phyloP scores from a whole-genome alignment of 2,329 filamentous ascomycete species.

The Penicillium sp. region DNA sequence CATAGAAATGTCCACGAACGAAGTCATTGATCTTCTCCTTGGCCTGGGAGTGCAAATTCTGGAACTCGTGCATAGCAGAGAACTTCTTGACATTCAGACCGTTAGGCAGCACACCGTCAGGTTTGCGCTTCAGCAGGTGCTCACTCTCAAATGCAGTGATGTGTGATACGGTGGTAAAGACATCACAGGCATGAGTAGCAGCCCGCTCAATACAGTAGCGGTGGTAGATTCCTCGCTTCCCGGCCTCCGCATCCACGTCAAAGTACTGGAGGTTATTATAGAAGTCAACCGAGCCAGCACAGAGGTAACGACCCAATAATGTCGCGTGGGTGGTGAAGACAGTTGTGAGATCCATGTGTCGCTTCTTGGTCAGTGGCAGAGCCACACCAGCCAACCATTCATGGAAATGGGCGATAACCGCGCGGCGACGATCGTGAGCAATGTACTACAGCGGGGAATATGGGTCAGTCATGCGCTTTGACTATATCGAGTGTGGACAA shows the following conservation, averaged over 20 bases:
- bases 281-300: slow-evolving; percentile 95
- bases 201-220: slow-evolving; percentile 96
- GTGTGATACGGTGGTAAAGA: slow-evolving; percentile 98
- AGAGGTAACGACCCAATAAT: slow-evolving; percentile 90
- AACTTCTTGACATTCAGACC: slow-evolving; percentile 98
- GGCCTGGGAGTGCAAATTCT: slow-evolving; percentile 92
- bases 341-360: slow-evolving; percentile 92
- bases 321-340: slow-evolving; percentile 99
- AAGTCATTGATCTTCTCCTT: slow-evolving; percentile 99
- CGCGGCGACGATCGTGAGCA: slow-evolving; percentile 83
- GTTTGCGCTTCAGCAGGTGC: slow-evolving; percentile 94
- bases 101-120: slow-evolving; percentile 93
- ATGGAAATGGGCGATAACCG: slow-evolving; percentile 97
- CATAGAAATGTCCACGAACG: slow-evolving; percentile 96
- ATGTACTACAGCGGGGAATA: slow-evolving; percentile 64
- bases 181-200: slow-evolving; percentile 85
- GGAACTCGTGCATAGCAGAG: slow-evolving; percentile 96
- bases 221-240: slow-evolving; percentile 98
- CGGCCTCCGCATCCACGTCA: slow-evolving; percentile 92
- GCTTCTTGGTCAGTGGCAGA: slow-evolving; percentile 85
- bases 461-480: not conserved
- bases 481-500: not conserved
- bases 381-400: slow-evolving; percentile 97
- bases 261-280: slow-evolving; percentile 99
- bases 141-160: slow-evolving; percentile 98